Conservation (phyloP, 495 filamentous ascomycete genomes). For the Glutinoglossum americanum region DNA sequence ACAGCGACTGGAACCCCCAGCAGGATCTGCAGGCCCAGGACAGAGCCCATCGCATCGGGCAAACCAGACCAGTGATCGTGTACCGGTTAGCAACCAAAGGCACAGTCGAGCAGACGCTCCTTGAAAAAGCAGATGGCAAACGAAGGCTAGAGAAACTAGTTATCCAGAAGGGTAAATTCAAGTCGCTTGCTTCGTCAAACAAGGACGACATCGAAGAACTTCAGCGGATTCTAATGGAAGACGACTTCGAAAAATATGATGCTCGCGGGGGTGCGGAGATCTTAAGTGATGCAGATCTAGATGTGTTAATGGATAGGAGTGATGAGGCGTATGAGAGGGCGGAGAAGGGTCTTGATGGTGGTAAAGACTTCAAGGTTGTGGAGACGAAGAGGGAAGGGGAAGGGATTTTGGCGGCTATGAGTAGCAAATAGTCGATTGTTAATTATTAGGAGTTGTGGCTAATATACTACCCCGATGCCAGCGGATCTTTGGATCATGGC, state of each 20-base stretch:
- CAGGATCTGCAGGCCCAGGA: slow-evolving; percentile 94
- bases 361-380: background rate
- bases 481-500: too few relatives aligned
- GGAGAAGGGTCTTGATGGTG: slow-evolving; percentile 18
- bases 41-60: slow-evolving; percentile 82
- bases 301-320: slow-evolving; percentile 62
- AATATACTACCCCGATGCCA: too few relatives aligned
- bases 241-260: slow-evolving; percentile 32
- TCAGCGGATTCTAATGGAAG: slow-evolving; percentile 34
- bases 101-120: slow-evolving; percentile 75
- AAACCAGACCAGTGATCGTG: slow-evolving; percentile 79
- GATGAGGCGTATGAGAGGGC: slow-evolving; percentile 67
- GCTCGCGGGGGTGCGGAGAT: slow-evolving; percentile 40
- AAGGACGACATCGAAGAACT: slow-evolving; percentile 33
- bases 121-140: slow-evolving; percentile 80
- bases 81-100: slow-evolving; percentile 86
- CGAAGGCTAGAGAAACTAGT: slow-evolving; percentile 86
- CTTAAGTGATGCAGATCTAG: slow-evolving; percentile 55
- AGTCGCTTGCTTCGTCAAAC: slow-evolving; percentile 20
- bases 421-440: background rate
- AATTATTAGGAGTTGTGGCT: too few relatives aligned
- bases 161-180: slow-evolving; percentile 74
- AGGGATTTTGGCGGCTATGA: background rate
- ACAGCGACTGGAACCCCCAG: slow-evolving; percentile 93
- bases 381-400: background rate